Evolutionary conservation across 2,329 filamentous ascomycete genomes (phyloP).

Genomic region (Thielaviopsis euricoi): DNA sequence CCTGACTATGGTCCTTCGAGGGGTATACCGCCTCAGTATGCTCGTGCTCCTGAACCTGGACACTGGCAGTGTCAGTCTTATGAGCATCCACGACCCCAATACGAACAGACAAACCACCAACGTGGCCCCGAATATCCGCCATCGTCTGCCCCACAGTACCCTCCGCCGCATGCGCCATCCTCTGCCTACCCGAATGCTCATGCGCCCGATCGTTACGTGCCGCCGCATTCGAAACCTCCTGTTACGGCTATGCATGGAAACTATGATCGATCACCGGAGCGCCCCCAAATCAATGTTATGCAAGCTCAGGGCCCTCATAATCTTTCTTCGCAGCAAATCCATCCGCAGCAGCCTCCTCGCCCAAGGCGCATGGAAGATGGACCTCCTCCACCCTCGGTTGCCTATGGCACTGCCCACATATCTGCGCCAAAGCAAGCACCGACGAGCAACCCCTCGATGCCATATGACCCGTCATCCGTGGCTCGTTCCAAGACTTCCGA

Average conservation of each 20-base stretch:
- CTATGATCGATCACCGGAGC: constrained; percentile 16
- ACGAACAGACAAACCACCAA: constrained; percentile 24
- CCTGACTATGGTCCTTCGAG: constrained; percentile 9
- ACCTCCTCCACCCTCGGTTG: constrained; percentile 32
- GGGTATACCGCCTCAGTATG: constrained; percentile 6
- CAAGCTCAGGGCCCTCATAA: constrained; percentile 16
- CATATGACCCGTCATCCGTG: constrained; percentile 22
- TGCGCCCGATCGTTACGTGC: not conserved
- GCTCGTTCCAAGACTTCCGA: constrained; percentile 24
- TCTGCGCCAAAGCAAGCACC: not conserved
- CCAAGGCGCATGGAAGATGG: constrained; percentile 30
- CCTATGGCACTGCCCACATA: constrained; percentile 20
- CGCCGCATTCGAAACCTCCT: constrained; percentile 14
- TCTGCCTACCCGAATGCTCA: constrained; percentile 20
- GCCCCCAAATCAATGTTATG: constrained; percentile 16
- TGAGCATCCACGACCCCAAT: constrained; percentile 25
- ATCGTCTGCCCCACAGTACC: constrained; percentile 21
- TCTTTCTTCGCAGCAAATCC: constrained; percentile 16
- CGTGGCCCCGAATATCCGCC: constrained; percentile 12
- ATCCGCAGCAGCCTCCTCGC: constrained; percentile 14
- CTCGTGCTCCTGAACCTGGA: constrained; percentile 3
- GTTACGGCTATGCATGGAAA: constrained; percentile 12
- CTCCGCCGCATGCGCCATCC: constrained; percentile 22
- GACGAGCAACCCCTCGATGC: constrained; percentile 1
- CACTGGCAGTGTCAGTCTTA: constrained; percentile 17